Conservation (phyloP, 2,329 filamentous ascomycete genomes). For the Alternaria brassicicola region DNA sequence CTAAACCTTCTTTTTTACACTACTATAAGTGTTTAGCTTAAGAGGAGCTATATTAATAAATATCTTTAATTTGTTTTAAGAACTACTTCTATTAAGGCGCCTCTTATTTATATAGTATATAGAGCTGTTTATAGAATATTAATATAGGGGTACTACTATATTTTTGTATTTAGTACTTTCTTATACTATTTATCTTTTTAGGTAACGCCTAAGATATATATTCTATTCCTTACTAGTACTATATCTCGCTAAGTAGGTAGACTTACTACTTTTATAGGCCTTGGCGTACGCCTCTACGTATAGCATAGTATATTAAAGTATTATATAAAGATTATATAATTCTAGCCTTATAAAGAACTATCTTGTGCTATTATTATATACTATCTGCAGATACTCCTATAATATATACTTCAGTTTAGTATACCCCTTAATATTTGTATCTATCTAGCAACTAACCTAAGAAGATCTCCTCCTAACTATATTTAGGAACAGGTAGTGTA, state of each 20-base stretch:
- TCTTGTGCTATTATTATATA: background rate
- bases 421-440: background rate
- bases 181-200: background rate
- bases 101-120: conserved; percentile 7
- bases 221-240: background rate
- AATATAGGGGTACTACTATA: background rate
- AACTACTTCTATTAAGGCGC: background rate
- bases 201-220: background rate
- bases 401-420: background rate
- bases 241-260: background rate
- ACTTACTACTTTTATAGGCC: background rate
- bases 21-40: no score
- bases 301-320: background rate
- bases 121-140: background rate
- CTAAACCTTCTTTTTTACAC: no score
- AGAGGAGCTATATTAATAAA: background rate
- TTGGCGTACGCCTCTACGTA: background rate
- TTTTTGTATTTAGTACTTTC: background rate
- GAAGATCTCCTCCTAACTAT: conserved; percentile 19
- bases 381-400: background rate
- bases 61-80: background rate
- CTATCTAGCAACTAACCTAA: conserved; percentile 9
- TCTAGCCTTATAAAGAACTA: background rate
- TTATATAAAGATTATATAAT: conserved; percentile 1
- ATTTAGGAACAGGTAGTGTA: conserved; percentile 16